These are phyloP conservation scores for Achaetomium macrosporum DNA, from an alignment of 2,329 filamentous ascomycete species.

Conservation along the genomic window DNA sequence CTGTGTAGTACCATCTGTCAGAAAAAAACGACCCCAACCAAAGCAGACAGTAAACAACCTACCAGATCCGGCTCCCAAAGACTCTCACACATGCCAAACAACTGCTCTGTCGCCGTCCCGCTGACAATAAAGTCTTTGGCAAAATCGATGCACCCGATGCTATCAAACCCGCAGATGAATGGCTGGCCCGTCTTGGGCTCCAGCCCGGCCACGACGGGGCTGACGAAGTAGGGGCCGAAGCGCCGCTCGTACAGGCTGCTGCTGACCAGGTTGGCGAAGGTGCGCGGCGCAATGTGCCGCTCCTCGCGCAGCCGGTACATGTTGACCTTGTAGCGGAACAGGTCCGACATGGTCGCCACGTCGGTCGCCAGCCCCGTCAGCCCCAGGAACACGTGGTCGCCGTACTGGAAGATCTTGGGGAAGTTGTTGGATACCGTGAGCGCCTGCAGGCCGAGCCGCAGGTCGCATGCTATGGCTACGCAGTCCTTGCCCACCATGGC, in stretches of 20 bases:
- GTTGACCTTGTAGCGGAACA: constrained; percentile 99
- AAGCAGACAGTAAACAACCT: constrained; percentile 31
- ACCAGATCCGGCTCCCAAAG: constrained; percentile 97
- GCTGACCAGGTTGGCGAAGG: constrained; percentile 92
- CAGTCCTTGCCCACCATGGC: constrained; percentile 99
- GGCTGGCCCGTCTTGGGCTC: constrained; percentile 91
- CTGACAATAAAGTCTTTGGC: constrained; percentile 99
- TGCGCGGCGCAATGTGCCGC: constrained; percentile 88
- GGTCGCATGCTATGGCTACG: constrained; percentile 97
- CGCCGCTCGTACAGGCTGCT: constrained; percentile 88
- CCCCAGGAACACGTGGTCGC: constrained; percentile 81
- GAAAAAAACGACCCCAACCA: background rate
- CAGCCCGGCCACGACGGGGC: constrained; percentile 88
- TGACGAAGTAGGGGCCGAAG: constrained; percentile 96
- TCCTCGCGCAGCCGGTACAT: constrained; percentile 99
- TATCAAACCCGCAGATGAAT: constrained; percentile 98
- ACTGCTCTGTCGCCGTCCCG: constrained; percentile 91
- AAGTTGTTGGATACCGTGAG: constrained; percentile 99
- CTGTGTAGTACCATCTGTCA: constrained; percentile 37
- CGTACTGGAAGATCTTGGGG: constrained; percentile 98
- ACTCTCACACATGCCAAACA: constrained; percentile 98
- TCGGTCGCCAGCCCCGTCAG: constrained; percentile 96
- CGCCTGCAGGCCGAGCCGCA: constrained; percentile 92
- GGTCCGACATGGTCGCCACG: constrained; percentile 87
- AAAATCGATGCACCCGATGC: constrained; percentile 98